phyloP scores from a whole-genome alignment of 805 yeast genomes.

The Ogataea kodamae region DNA sequence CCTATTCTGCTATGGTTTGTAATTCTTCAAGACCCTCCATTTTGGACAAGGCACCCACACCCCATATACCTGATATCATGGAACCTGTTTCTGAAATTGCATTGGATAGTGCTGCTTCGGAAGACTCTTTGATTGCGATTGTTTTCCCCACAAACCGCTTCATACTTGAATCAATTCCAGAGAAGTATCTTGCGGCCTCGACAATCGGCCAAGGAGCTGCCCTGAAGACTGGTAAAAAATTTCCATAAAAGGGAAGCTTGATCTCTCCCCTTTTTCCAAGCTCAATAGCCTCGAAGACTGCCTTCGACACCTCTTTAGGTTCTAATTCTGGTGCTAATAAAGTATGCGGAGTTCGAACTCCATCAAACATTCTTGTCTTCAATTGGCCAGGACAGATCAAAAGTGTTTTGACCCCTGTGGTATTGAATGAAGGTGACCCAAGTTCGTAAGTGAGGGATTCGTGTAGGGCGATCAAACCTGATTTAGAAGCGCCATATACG shows the following conservation, averaged over 20 bases:
- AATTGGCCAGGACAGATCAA: conserved; percentile 87
- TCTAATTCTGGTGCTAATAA: conserved; percentile 80
- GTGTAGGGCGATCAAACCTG: conserved; percentile 81
- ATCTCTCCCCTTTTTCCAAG: conserved; percentile 67
- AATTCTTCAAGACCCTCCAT: conserved; percentile 3
- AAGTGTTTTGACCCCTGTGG: conserved; percentile 62
- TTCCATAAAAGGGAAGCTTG: conserved; percentile 72
- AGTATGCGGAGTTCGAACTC: conserved; percentile 69
- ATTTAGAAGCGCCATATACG: conserved; percentile 87
- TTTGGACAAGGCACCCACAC: conserved; percentile 10
- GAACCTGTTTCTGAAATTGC: conserved; percentile 22
- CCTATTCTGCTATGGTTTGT: conserved; percentile 3
- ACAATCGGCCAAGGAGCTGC: conserved; percentile 70
- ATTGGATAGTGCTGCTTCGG: conserved; percentile 17
- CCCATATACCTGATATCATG: conserved; percentile 18
- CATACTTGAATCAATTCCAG: conserved; percentile 64
- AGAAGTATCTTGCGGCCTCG: conserved; percentile 47
- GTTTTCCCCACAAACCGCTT: conserved; percentile 29
- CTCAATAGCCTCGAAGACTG: conserved; percentile 52
- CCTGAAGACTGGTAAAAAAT: conserved; percentile 66
- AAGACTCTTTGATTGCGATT: conserved; percentile 16
- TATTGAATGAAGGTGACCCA: conserved; percentile 45
- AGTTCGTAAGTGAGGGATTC: conserved; percentile 74
- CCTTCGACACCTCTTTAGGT: conserved; percentile 59
- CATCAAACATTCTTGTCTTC: conserved; percentile 67